These are phyloP conservation scores for Eucalyptus polybractea DNA, from an alignment of 345 rosid genomes.

Conservation along the genomic window DNA sequence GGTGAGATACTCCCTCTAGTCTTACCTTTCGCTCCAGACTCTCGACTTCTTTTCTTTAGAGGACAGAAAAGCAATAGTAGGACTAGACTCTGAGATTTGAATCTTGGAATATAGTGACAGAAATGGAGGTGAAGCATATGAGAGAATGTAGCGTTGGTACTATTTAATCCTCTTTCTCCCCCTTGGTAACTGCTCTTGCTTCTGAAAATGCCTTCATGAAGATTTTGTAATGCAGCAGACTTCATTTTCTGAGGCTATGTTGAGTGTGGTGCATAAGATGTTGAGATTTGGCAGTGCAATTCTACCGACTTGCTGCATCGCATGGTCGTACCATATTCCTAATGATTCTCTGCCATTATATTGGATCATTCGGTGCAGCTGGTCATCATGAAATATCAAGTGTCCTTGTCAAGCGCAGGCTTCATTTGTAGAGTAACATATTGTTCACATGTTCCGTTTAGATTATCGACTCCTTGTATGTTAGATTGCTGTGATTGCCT, in stretches of 20 bases:
- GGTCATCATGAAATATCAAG: not conserved
- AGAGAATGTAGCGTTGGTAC: not conserved
- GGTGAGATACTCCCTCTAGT: conserved; percentile 25
- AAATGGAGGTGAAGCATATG: not conserved
- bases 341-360: not conserved
- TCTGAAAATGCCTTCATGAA: not conserved
- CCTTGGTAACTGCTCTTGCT: not conserved
- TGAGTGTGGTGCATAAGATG: not conserved
- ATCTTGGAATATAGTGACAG: not conserved
- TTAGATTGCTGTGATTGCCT: not conserved
- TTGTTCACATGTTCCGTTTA: not conserved
- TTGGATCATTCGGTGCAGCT: not conserved
- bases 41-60: not conserved
- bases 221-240: not conserved
- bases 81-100: not conserved
- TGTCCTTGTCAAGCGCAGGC: not conserved
- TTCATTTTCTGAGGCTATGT: not conserved
- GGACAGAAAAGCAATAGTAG: not conserved
- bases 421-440: not conserved
- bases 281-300: not conserved
- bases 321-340: not conserved
- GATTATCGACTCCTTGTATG: not conserved
- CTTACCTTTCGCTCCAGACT: not conserved
- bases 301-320: not conserved
- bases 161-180: not conserved